Percentiles rank a stretch among this genome's conserved stretches.
phyloP scores from a whole-genome alignment of 2,329 filamentous ascomycete species.

The Neocucurbitaria cava region DNA sequence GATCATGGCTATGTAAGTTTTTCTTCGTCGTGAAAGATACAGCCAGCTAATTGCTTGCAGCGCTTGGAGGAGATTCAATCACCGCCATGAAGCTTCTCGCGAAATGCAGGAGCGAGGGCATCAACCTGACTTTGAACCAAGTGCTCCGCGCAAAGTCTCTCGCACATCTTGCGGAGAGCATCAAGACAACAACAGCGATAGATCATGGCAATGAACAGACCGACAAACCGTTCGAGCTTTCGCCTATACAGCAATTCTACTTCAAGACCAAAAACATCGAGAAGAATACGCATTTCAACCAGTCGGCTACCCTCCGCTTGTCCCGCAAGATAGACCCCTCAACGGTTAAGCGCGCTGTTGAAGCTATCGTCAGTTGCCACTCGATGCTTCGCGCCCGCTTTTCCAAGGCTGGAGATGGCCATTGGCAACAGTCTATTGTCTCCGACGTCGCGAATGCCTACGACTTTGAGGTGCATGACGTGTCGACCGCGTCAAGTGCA shows the following conservation, averaged over 20 bases:
- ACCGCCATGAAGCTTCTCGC: slow-evolving; percentile 44
- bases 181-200: slow-evolving; percentile 10
- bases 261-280: slow-evolving; percentile 43
- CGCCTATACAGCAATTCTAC: slow-evolving; percentile 56
- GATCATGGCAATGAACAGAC: slow-evolving; percentile 23
- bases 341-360: slow-evolving; percentile 31
- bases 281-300: slow-evolving; percentile 53
- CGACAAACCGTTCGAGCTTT: slow-evolving; percentile 50
- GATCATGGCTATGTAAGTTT: slow-evolving; percentile 32
- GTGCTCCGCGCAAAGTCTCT: slow-evolving; percentile 43
- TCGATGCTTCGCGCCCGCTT: slow-evolving; percentile 46
- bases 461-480: slow-evolving; percentile 23
- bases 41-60: background rate
- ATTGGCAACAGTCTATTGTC: slow-evolving; percentile 33
- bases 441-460: slow-evolving; percentile 21
- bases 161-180: slow-evolving; percentile 32
- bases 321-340: slow-evolving; percentile 29
- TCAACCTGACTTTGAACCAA: slow-evolving; percentile 40
- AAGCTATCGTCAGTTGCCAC: slow-evolving; percentile 37
- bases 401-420: slow-evolving; percentile 12
- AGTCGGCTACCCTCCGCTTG: slow-evolving; percentile 53
- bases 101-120: slow-evolving; percentile 39
- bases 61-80: slow-evolving; percentile 44
- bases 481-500: slow-evolving; percentile 9
- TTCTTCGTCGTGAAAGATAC: background rate